Evolutionary conservation across 2,329 filamentous ascomycete genomes (phyloP), one percentile per base, ranked within the genome.

Genomic region (Exophiala calicioides): DNA sequence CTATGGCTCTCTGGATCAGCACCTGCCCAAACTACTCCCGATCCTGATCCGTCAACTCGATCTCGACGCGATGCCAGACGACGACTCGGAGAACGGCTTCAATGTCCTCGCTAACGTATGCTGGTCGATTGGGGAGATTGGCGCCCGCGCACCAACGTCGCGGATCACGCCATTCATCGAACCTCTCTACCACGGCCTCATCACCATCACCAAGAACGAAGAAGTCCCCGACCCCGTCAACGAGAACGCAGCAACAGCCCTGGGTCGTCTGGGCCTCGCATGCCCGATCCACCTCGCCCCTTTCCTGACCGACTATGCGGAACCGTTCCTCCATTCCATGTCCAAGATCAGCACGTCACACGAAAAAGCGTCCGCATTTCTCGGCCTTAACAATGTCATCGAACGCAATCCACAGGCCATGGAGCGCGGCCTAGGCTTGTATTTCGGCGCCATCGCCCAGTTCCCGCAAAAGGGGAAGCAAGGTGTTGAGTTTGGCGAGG

Each of bases 41-140:
- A 82, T 91, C 37, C 72, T 96, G n/a, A 79, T 96, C 55, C 81
- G 83, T 60, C 90, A 97, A 65, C 80, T 98, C 20, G 90, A 97
- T 57, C 74, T 95, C 57, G 85, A 90, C 52, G 77, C 77, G 44
- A 79, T 90, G 39, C 69, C 82, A 13, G 86, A 90, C 51, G 88
- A 94, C 58, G 86, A 90, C 51, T 82, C 89, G 35, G 88, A 95
- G 55, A 86, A 81, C 13, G 85, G 84, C 10, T 96, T 95, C 66
- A 89, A 90, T 50, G 90, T 97, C 21, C 84, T 97, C 50, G 98
- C 97, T 77, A 98, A 98, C 64, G 91, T 93, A 16, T 97, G 91
- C 71, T 98, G 93, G 93, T 94, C 90, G 5, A 84, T 84, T 18
- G 93, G 93, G 31, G 93, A 98, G 72, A 93, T 97, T 52, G 82